Conservation (phyloP, 331 rosid genomes). For the Quercus lobata region DNA sequence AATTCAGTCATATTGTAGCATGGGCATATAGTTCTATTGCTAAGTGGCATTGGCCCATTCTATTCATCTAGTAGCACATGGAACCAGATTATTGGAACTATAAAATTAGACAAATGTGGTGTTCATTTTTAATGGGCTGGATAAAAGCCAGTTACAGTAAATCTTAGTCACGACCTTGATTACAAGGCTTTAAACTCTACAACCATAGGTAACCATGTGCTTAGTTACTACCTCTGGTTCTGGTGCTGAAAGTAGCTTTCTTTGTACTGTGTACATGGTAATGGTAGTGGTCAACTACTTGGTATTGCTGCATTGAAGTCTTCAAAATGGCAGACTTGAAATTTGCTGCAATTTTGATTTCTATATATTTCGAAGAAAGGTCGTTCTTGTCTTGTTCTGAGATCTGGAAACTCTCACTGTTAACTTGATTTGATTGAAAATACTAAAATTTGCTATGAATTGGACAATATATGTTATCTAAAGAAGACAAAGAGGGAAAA, state of each 20-base stretch:
- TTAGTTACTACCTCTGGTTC: background rate
- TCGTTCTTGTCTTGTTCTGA: background rate
- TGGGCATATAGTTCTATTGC: background rate
- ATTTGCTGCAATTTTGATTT: background rate
- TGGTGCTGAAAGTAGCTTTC: background rate
- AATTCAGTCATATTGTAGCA: too few species aligned
- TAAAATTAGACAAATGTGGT: background rate
- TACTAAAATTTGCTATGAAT: too few species aligned
- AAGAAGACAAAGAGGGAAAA: too few species aligned
- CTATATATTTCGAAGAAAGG: background rate
- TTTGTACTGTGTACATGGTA: background rate
- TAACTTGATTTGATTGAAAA: background rate
- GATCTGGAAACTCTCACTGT: background rate
- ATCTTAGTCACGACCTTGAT: background rate
- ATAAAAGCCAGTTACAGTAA: background rate
- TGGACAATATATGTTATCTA: too few species aligned
- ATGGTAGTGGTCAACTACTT: background rate
- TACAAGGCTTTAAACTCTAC: background rate
- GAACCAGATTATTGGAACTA: background rate
- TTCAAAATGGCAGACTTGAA: background rate
- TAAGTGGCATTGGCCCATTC: background rate
- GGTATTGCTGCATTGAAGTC: background rate
- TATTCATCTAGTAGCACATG: too few species aligned
- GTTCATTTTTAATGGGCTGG: background rate
- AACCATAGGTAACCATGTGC: too few species aligned